phyloP scores from a whole-genome alignment of 2,329 filamentous ascomycete species.

The Fonsecaea nubica region DNA sequence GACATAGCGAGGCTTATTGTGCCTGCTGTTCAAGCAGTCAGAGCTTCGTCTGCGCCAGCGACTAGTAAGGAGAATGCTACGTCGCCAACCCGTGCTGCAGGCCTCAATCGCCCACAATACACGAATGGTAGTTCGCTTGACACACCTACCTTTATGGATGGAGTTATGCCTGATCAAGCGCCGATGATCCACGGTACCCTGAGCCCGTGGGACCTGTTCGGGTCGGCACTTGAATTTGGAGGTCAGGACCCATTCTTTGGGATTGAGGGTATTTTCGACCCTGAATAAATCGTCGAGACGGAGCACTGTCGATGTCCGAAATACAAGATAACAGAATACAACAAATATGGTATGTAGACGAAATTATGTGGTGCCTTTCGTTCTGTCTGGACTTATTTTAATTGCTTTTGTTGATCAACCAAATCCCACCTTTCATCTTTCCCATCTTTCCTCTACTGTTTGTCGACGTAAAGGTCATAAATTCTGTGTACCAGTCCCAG shows the following conservation, averaged over 20 bases:
- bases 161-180: slow-evolving; percentile 4
- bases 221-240: not conserved
- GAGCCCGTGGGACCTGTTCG: slow-evolving; percentile 10
- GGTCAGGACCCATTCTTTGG: slow-evolving; percentile 14
- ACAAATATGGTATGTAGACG: not conserved
- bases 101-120: not conserved
- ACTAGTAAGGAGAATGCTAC: not conserved
- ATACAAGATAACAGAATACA: not conserved
- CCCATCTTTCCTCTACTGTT: too few relatives aligned
- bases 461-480: too few relatives aligned
- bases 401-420: too few relatives aligned
- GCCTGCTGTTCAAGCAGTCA: slow-evolving; percentile 7
- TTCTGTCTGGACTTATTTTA: not conserved
- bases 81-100: not conserved
- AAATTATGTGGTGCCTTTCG: not conserved
- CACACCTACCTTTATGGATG: slow-evolving; percentile 16
- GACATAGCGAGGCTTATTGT: slow-evolving; percentile 18
- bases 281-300: not conserved
- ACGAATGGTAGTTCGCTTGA: not conserved
- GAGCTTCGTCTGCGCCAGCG: slow-evolving; percentile 4
- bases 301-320: not conserved
- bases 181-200: not conserved
- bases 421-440: too few relatives aligned
- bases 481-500: too few relatives aligned
- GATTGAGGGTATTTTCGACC: slow-evolving; percentile 22